phyloP scores from a whole-genome alignment of 257 asterid species.

The Lantana camara region DNA sequence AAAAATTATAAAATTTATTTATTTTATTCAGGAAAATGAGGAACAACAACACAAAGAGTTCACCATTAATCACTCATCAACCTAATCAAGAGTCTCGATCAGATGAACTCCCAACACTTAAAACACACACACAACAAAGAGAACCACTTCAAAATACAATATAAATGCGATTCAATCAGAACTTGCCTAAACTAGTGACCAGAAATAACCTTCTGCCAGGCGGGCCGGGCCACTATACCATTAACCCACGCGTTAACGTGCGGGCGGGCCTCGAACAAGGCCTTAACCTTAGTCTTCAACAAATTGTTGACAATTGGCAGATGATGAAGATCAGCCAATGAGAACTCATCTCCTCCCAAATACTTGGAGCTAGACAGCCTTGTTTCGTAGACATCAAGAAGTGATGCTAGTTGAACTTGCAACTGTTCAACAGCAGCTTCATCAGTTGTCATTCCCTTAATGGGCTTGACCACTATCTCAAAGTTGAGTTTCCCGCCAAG shows the following conservation, averaged over 20 bases:
- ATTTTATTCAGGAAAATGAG: too few species aligned
- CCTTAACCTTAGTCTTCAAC: constrained; percentile 42
- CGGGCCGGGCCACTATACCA: constrained; percentile 49
- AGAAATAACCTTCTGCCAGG: constrained; percentile 47
- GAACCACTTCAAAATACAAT: not conserved
- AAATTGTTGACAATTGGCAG: constrained; percentile 42
- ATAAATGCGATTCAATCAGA: not conserved
- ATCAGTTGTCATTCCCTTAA: constrained; percentile 32
- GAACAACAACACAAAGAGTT: too few species aligned
- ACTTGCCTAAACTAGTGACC: constrained; percentile 7
- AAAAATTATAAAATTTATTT: too few species aligned
- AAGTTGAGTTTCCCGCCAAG: constrained; percentile 23
- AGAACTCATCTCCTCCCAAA: constrained; percentile 47
- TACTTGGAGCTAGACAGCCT: constrained; percentile 45
- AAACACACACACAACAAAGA: not conserved
- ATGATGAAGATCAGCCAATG: constrained; percentile 56
- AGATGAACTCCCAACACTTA: too few species aligned
- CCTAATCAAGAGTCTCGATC: too few species aligned
- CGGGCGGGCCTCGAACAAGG: constrained; percentile 49
- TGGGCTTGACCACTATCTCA: constrained; percentile 40
- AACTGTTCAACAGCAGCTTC: constrained; percentile 27
- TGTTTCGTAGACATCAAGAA: constrained; percentile 60
- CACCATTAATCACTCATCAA: too few species aligned
- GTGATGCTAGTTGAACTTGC: constrained; percentile 29
- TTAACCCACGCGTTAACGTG: constrained; percentile 46